phyloP scores from a whole-genome alignment of 495 filamentous ascomycete genomes.

The Penicillium roqueforti region DNA sequence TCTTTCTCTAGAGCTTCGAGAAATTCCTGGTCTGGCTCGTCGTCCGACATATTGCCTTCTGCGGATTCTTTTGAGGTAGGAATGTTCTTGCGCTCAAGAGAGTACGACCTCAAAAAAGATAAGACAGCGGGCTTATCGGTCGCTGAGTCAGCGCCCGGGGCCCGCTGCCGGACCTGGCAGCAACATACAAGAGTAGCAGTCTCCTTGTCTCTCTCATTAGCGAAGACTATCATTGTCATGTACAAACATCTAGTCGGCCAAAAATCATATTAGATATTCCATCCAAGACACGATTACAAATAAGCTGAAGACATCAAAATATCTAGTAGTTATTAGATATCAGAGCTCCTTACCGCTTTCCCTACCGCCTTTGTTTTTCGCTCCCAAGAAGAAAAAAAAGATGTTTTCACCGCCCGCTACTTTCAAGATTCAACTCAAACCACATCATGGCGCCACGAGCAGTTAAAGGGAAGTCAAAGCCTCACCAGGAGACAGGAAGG shows the following conservation, averaged over 20 bases:
- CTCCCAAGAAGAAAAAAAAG: conserved; percentile 5
- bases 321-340: conserved; percentile 1
- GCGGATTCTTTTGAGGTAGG: neutral
- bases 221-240: neutral
- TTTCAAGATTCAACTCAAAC: conserved; percentile 6
- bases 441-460: conserved; percentile 31
- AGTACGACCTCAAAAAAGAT: neutral
- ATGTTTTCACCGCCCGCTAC: conserved; percentile 24
- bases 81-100: neutral
- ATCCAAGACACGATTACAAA: neutral
- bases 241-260: neutral
- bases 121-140: conserved; percentile 30
- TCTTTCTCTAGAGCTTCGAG: conserved; percentile 82
- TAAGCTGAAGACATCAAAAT: conserved; percentile 1
- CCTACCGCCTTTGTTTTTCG: neutral
- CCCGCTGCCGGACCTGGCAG: neutral
- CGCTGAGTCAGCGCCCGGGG: conserved; percentile 30
- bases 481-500: conserved; percentile 27
- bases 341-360: neutral
- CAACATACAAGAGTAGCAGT: neutral
- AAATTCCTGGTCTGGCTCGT: conserved; percentile 76
- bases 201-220: neutral
- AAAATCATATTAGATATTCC: conserved; percentile 19
- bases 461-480: conserved; percentile 17
- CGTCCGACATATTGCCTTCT: conserved; percentile 39